Conservation (phyloP, 2,329 filamentous ascomycete genomes). For the Cordyceps cateniannulata region DNA sequence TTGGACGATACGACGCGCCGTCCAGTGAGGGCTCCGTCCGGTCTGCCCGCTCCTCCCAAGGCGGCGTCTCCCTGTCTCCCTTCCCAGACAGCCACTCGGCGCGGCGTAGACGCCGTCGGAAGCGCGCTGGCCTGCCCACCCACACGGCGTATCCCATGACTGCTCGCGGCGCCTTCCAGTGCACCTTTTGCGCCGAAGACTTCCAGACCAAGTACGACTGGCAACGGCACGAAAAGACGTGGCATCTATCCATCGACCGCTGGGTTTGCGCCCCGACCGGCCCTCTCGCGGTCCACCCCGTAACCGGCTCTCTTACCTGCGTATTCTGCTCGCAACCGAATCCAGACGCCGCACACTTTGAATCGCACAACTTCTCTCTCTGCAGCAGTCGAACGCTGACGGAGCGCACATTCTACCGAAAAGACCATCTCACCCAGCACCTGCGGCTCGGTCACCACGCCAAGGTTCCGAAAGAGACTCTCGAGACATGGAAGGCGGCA, state of each 20-base stretch:
- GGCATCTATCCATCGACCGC: slow-evolving; percentile 56
- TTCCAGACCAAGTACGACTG: slow-evolving; percentile 64
- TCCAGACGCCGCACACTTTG: slow-evolving; percentile 49
- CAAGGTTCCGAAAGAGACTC: slow-evolving; percentile 59
- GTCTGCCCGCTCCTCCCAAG: neutral
- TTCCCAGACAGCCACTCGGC: neutral
- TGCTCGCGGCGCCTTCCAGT: slow-evolving; percentile 41
- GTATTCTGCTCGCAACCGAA: slow-evolving; percentile 52
- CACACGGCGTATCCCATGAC: slow-evolving; percentile 18
- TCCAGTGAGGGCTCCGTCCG: neutral
- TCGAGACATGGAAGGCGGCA: slow-evolving; percentile 54
- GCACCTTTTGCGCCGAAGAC: slow-evolving; percentile 62
- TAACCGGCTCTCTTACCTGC: slow-evolving; percentile 50
- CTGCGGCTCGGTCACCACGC: slow-evolving; percentile 55
- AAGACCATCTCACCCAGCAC: slow-evolving; percentile 60
- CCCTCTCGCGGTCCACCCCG: slow-evolving; percentile 48
- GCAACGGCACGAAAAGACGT: slow-evolving; percentile 64
- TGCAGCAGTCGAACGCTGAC: slow-evolving; percentile 59
- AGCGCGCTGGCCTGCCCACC: neutral
- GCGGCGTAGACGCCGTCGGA: neutral
- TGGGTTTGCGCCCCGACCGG: slow-evolving; percentile 60
- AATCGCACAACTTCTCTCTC: slow-evolving; percentile 52
- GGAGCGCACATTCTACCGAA: slow-evolving; percentile 61
- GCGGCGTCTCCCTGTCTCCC: slow-evolving; percentile 1
- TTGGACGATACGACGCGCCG: slow-evolving; percentile 5